Evolutionary conservation across 139 green algal genomes (phyloP), one percentile per base, ranked within the genome.

Genomic region (Gonium pectorale): DNA sequence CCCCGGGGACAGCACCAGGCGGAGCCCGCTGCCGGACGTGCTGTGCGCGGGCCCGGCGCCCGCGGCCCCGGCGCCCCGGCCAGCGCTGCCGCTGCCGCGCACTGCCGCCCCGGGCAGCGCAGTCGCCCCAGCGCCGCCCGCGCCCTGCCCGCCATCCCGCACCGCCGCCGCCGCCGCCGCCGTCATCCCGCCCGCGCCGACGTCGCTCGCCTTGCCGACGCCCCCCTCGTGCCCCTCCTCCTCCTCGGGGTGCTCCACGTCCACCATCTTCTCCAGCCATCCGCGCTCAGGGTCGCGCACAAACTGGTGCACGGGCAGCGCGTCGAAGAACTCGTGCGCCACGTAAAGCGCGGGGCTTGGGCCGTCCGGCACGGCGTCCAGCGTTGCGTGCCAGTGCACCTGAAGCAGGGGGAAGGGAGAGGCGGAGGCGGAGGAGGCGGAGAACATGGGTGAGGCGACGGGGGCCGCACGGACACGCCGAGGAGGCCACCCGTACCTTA

Each of bases 261-360:
- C 96, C 49, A 99, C 91, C 70, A 99, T 90, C 59, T 92, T 92
- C 88, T 98, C 96, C 59, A 94, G 86, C 96, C 96, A 98, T 31
- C 87, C 87, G 21, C 86, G 78, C 56, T 64, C 37, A 0, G 67
- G 43, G 49, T 89, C 85, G 7, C 86, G 86, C n/a, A 94, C 89
- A 67, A 99, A 99, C 67, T 98, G 96, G 87, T 99, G 97, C 51
- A 99, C 95, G 3, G 97, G 97, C 60, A 99, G 91, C 1, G 97
- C 97, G 67, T 99, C 97, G 29, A 99, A 87, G 84, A 99, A 99
- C 90, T 99, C 97, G 81, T 99, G 96, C 13, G 93, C 96, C 5
- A 99, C 94, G 87, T 95, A 93, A 21, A 99, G 72, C 5, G 92
- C 90, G 0, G 95, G 96, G 3, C 38, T 26, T 41, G 89, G 87